Conservation (phyloP, 2,329 filamentous ascomycete species). For the Phaeomoniella chlamydospora region DNA sequence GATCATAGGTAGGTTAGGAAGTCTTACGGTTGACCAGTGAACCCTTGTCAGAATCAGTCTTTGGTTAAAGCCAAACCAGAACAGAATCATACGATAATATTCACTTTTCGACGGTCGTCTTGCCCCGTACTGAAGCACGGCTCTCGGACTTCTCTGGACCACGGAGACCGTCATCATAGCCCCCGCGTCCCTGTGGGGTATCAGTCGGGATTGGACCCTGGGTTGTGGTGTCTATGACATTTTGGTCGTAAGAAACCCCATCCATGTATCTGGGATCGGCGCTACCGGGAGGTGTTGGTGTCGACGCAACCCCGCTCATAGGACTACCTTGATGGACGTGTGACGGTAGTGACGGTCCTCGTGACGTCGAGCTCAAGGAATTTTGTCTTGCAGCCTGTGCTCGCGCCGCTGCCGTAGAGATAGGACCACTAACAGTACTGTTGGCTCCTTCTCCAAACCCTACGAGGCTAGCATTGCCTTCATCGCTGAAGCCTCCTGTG, state of each 20-base stretch:
- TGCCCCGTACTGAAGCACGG: conserved; percentile 8
- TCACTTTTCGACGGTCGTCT: conserved; percentile 12
- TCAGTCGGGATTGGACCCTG: conserved; percentile 39
- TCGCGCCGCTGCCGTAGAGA: conserved; percentile 41
- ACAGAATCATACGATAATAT: too few species aligned
- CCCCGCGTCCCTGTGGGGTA: conserved; percentile 33
- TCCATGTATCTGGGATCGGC: conserved; percentile 53
- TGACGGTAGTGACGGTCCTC: conserved; percentile 14
- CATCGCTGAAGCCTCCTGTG: conserved; percentile 71
- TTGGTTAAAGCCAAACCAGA: too few species aligned
- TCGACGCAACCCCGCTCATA: conserved; percentile 29
- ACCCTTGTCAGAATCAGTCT: too few species aligned
- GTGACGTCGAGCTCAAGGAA: conserved; percentile 22
- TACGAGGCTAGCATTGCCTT: conserved; percentile 69
- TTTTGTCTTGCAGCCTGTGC: conserved; percentile 17
- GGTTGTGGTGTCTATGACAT: conserved; percentile 52
- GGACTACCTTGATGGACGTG: conserved; percentile 17
- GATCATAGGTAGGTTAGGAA: too few species aligned
- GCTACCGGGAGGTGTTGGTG: conserved; percentile 32
- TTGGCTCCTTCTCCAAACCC: conserved; percentile 87
- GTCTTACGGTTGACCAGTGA: too few species aligned
- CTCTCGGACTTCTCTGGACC: conserved; percentile 4
- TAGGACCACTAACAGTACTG: conserved; percentile 68
- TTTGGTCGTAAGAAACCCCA: conserved; percentile 47
- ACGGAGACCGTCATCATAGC: conserved; percentile 25